Evolutionary conservation across 2,329 filamentous ascomycete genomes (phyloP).

Genomic region (Chrysosphaeria jannelii): DNA sequence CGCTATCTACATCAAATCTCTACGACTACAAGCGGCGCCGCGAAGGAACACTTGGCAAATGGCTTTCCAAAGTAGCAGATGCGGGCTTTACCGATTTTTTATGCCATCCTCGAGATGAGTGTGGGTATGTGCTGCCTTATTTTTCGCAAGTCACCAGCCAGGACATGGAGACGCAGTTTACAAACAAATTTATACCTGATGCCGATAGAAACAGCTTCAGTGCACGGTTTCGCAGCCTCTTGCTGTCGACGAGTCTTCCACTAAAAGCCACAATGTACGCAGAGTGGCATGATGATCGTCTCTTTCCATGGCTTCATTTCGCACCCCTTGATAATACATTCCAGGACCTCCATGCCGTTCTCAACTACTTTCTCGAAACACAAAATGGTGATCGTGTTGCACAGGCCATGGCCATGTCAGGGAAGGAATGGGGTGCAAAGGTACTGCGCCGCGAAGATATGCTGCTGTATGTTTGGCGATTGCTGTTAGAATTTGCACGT

Average conservation of each 20-base stretch:
- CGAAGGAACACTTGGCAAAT: slow-evolving; percentile 11
- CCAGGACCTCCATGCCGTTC: slow-evolving; percentile 30
- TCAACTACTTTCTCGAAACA: slow-evolving; percentile 29
- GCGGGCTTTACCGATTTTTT: slow-evolving; percentile 14
- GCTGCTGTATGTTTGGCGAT: slow-evolving; percentile 30
- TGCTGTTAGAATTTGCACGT: slow-evolving; percentile 26
- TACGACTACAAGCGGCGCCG: slow-evolving; percentile 14
- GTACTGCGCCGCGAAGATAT: slow-evolving; percentile 34
- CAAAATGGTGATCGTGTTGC: slow-evolving; percentile 21
- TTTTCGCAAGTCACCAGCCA: slow-evolving; percentile 9
- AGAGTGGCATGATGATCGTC: slow-evolving; percentile 44
- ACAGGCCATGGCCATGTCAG: slow-evolving; percentile 23
- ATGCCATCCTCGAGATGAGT: slow-evolving; percentile 10
- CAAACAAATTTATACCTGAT: slow-evolving; percentile 36
- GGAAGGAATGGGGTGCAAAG: slow-evolving; percentile 28
- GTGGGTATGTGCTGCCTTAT: slow-evolving; percentile 12
- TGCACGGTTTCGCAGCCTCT: slow-evolving; percentile 29
- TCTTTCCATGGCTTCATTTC: slow-evolving; percentile 43
- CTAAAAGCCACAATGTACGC: slow-evolving; percentile 43
- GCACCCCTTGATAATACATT: slow-evolving; percentile 40
- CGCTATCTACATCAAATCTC: slow-evolving; percentile 12
- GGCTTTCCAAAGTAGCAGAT: slow-evolving; percentile 12
- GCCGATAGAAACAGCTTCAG: slow-evolving; percentile 39
- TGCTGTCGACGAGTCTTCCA: slow-evolving; percentile 31
- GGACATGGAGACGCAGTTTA: slow-evolving; percentile 18